Percentiles rank a stretch among this genome's conserved stretches.
Conservation (phyloP, 2,329 filamentous ascomycete species). For the Exophiala aquamarina region DNA sequence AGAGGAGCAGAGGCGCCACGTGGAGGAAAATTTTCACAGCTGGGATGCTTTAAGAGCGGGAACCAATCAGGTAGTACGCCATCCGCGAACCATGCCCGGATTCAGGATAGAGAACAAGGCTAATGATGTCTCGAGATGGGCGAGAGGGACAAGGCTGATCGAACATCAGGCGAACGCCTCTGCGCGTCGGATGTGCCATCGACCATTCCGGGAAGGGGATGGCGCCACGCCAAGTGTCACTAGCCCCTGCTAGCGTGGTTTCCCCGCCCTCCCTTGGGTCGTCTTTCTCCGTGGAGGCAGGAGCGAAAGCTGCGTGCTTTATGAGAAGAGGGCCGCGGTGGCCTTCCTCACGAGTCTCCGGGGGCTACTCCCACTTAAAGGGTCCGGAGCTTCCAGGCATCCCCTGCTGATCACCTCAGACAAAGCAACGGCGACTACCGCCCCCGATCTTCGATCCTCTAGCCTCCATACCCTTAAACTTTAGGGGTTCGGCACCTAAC, state of each 20-base stretch:
- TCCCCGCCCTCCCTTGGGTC: slow-evolving; percentile 13
- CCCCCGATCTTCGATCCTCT: too few species aligned
- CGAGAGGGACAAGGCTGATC: slow-evolving; percentile 26
- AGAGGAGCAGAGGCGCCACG: not conserved
- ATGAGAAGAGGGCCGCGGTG: too few species aligned
- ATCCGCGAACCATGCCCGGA: slow-evolving; percentile 17
- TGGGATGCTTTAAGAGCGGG: not conserved
- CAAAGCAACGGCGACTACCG: too few species aligned
- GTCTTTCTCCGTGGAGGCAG: slow-evolving; percentile 27
- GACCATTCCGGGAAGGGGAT: slow-evolving; percentile 1
- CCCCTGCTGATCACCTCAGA: too few species aligned
- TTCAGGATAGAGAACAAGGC: slow-evolving; percentile 3
- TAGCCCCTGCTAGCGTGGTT: not conserved
- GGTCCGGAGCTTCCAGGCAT: too few species aligned
- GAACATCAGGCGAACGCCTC: slow-evolving; percentile 25
- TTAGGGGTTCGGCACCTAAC: too few species aligned
- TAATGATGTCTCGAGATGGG: slow-evolving; percentile 5
- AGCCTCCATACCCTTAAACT: too few species aligned
- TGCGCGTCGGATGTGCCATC: slow-evolving; percentile 22
- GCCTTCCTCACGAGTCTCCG: too few species aligned
- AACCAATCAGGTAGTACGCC: slow-evolving; percentile 16
- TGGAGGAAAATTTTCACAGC: slow-evolving; percentile 8
- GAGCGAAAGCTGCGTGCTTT: too few species aligned
- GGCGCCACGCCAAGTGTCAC: not conserved
- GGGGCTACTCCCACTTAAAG: too few species aligned